Base-by-base conservation (phyloP, 2,329 filamentous ascomycete species). In the Alternaria longipes region DNA sequence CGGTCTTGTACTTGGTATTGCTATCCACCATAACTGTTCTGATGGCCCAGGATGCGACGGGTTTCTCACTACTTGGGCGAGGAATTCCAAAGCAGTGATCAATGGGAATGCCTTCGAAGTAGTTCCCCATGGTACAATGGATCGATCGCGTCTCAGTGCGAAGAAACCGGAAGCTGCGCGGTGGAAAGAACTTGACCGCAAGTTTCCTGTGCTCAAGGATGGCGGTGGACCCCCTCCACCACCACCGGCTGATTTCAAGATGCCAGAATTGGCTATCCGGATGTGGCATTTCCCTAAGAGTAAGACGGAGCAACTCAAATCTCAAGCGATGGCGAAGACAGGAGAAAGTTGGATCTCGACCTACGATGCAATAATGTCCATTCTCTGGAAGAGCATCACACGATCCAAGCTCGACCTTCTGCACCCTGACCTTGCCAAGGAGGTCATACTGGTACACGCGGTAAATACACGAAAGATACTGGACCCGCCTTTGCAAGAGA, bases 31-130 rank as follows among this genome's bases (percentile, higher is more conserved):
- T 52, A 56, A 56, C 26, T 58, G 62, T 46, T 65, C 55, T 8
- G 63, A 75, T 24, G 70, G 67, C 14, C 66, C 69, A 28, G 71
- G 74, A 16, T 72, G 66, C 44, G 69, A 76, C 51, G 67, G 63
- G 8, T 67, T 76, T 56, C 40, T 76, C 18, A 65, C 65, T 2
- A 65, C 63, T 26, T 74, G 70, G 73, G 69, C 74, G 12, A 55
- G 65, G 49, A 73, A 73, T 61, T 65, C 64, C 7, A 46, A 50
- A 8, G 67, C 70, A 5, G 60, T 66, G 5, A 55, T 49, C 5
- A 44, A 51, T 4, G 68, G 70, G n/a, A 36, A 22, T 1, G 47
- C 67, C 0, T 67, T 67, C 49, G 16, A 36, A n/a, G 5, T 22
- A 38, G 42, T 56, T 0, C 45, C 65, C 9, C 45, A 56, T 9